Evolutionary conservation across 495 filamentous ascomycete species (phyloP), one percentile per base, ranked within the genome.

Genomic region (Cercophora newfieldiana): DNA sequence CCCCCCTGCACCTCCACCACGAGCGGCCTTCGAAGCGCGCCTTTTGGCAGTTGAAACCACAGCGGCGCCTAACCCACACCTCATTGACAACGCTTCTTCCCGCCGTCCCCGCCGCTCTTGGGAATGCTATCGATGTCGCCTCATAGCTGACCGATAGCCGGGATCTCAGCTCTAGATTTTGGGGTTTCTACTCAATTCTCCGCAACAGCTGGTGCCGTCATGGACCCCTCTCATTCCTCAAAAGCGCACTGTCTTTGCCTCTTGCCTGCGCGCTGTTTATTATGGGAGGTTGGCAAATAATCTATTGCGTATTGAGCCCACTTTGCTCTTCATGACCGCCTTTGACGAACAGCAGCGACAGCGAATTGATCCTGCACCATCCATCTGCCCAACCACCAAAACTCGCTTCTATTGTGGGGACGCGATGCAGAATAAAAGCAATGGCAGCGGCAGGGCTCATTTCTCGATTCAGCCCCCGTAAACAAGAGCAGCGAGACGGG

Each of bases 1-100:
- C 30, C 31, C 30, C 58, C 58, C 58, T 60, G 58, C 58, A 48
- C 58, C 26, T 63, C 29, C 51, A 19, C 61, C 19, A 48, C 31
- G 30, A 56, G 26, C 44, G 18, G 61, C 53, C 63, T 47, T 30
- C 37, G 30, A 65, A 64, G 66, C 68, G 68, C 59, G n/a, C 59
- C 31, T 63, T n/a, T 18, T 25, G 37, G 61, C 37, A 56, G 65
- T 72, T n/a, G 72, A 68, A 72, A 72, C 72, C 65, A 16, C 51
- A 66, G 66, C 69, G 68, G 69, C 63, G 66, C 66, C 64, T 68
- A 66, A 53, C 48, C 63, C 44, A 16, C 18, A 29, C 26, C 19
- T 51, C 18, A 6, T 10, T 33, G 28, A 51, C 48, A 51, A n/a
- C 21, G 48, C 30, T 50, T 12, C 29, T 59, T n/a, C 30, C 30